Evolutionary conservation across 805 yeast species (phyloP).

Genomic region (Ogataea saltuana): DNA sequence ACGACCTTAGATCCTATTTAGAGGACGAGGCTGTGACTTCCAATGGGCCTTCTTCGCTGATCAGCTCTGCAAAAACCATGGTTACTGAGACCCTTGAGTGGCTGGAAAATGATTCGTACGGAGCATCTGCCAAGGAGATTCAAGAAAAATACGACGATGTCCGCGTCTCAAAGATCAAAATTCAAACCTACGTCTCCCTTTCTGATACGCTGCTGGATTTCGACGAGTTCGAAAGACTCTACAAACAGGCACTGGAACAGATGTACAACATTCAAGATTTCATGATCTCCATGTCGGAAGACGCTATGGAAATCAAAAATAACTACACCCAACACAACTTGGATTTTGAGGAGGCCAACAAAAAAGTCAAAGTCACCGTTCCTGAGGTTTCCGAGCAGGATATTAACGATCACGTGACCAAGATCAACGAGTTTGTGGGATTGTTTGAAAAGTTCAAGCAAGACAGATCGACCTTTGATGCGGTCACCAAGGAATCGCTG

Average conservation of each 20-base stretch:
- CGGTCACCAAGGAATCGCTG: constrained; percentile 24
- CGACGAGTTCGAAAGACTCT: constrained; percentile 44
- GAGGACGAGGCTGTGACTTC: constrained; percentile 52
- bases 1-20: constrained; percentile 61
- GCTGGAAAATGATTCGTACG: constrained; percentile 73
- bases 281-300: constrained; percentile 46
- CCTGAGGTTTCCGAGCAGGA: constrained; percentile 31
- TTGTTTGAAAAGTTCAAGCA: constrained; percentile 31
- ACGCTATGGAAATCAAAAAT: constrained; percentile 43
- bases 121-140: constrained; percentile 43
- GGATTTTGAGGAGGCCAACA: constrained; percentile 54
- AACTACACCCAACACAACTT: constrained; percentile 47
- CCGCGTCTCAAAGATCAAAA: constrained; percentile 30
- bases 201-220: constrained; percentile 48
- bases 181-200: constrained; percentile 43
- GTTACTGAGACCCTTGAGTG: constrained; percentile 64
- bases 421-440: constrained; percentile 32
- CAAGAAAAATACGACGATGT: constrained; percentile 37
- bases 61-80: constrained; percentile 38
- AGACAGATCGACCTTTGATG: constrained; percentile 21
- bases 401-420: constrained; percentile 29
- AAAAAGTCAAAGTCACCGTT: constrained; percentile 40
- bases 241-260: constrained; percentile 43
- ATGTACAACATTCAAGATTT: constrained; percentile 45
- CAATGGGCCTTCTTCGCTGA: constrained; percentile 42